Base-by-base conservation (phyloP, 2,329 filamentous ascomycete species). In the Ascochyta viciae-villosae region DNA sequence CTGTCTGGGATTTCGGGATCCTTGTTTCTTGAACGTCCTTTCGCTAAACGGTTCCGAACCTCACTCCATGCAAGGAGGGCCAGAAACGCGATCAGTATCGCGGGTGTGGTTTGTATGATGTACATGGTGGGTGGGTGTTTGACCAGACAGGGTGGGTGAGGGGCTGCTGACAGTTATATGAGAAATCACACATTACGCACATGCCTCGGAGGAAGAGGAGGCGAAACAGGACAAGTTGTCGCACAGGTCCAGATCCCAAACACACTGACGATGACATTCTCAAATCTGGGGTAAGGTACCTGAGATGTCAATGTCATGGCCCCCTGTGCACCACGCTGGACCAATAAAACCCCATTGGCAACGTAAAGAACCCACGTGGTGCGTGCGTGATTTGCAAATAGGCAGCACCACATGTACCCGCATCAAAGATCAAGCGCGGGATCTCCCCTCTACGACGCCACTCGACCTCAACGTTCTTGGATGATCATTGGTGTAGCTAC, bases 71-170 rank as follows among this genome's bases (percentile, higher is more conserved):
- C 63, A 26, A 66, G 23, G 10, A 65, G 19, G 0, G 63, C 63
- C n/a, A 66, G 45, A 24, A 67, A 66, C 1, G 62, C 58, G 27
- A 66, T 56, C 10, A 66, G 42, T n/a, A 65, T 45, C 2, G 63
- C 65, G 15, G 56, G 57, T n/a, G 63, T 66, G 31, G 62, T 67
- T 42, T 60, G 62, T 48, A 65, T 50, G 15, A 64, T 58, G 41
- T 60, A 67, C 65, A 67, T 67, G 13, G 4, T 33, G 26, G 12
- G 13, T 9, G 19, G 6, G 19, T 41, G n/a, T 43, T 29, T 45
- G 16, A n/a, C 38, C 19, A 15, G 6, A 34, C 9, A 22, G 19
- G 13, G 10, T 40, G n/a, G 34, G 6, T 45, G 34, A 34, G 16
- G 24, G 33, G 10, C 19, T 31, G n/a, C 34, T 50, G 40, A 44